Conservation (phyloP, 345 rosid genomes). For the Melaleuca quinquenervia region DNA sequence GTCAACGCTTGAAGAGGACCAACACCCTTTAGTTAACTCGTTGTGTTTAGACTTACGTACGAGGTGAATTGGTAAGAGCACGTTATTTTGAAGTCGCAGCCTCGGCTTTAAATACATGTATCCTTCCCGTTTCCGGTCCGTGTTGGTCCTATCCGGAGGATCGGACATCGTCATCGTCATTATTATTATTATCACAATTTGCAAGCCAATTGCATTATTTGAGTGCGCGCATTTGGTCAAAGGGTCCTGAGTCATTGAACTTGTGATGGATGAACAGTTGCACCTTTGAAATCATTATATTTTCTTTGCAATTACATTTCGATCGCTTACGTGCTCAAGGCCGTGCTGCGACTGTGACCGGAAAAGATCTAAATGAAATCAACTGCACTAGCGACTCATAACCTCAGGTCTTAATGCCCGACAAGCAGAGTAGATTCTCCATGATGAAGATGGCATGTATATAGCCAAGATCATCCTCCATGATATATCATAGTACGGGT, state of each 20-base stretch:
- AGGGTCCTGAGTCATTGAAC: background rate
- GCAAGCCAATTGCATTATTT: background rate
- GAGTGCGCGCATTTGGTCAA: background rate
- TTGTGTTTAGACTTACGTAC: background rate
- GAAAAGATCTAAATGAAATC: background rate
- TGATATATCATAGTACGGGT: background rate
- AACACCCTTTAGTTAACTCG: background rate
- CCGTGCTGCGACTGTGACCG: background rate
- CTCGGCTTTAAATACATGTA: background rate
- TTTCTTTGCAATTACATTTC: background rate
- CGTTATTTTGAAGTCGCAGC: background rate
- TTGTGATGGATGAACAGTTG: background rate
- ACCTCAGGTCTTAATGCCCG: accelerated
- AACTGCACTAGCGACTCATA: background rate
- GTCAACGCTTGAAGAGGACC: background rate
- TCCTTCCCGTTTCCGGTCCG: too few species aligned
- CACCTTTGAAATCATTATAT: background rate
- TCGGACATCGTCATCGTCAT: background rate
- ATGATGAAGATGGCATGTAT: background rate
- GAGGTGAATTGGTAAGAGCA: too few species aligned
- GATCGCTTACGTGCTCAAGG: background rate
- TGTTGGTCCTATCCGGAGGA: background rate
- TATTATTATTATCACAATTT: too few species aligned
- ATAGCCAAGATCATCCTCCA: background rate
- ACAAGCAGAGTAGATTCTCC: background rate